These are phyloP conservation scores for Ascocoryne sarcoides DNA, from an alignment of 2,329 filamentous ascomycete genomes.

Conservation along the genomic window DNA sequence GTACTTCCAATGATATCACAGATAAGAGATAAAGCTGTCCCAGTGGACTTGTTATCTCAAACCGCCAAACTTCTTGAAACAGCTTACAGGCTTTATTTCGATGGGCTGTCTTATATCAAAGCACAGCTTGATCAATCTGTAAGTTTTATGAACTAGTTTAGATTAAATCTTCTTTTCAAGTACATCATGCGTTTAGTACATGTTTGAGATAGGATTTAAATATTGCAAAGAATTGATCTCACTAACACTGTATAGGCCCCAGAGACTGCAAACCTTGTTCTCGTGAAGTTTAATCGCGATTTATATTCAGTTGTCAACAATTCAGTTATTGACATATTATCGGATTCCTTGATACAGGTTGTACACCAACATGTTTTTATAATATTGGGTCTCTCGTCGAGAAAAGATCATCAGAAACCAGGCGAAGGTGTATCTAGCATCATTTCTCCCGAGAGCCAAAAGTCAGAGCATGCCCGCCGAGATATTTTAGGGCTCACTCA, in stretches of 20 bases:
- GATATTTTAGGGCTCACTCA: conserved; percentile 49
- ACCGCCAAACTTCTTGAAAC: conserved; percentile 51
- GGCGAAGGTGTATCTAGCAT: not conserved
- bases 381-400: conserved; percentile 33
- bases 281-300: conserved; percentile 48
- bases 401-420: conserved; percentile 1
- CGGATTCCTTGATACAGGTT: conserved; percentile 44
- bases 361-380: conserved; percentile 43
- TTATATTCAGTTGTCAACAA: conserved; percentile 58
- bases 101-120: conserved; percentile 43
- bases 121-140: conserved; percentile 35
- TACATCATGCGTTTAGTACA: too few species aligned
- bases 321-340: conserved; percentile 46
- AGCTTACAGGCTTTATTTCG: conserved; percentile 48
- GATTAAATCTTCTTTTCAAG: not conserved
- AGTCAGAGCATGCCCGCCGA: conserved; percentile 34
- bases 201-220: too few species aligned
- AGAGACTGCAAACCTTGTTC: conserved; percentile 31
- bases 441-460: conserved; percentile 10
- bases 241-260: conserved; percentile 5
- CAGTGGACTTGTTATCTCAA: conserved; percentile 37
- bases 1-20: conserved; percentile 47
- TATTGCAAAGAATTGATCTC: too few species aligned
- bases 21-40: conserved; percentile 26
- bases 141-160: too few species aligned